Percentiles rank a stretch among this genome's conserved stretches.
Conservation (phyloP, 2,329 filamentous ascomycete genomes). For the Alternaria conjuncta region DNA sequence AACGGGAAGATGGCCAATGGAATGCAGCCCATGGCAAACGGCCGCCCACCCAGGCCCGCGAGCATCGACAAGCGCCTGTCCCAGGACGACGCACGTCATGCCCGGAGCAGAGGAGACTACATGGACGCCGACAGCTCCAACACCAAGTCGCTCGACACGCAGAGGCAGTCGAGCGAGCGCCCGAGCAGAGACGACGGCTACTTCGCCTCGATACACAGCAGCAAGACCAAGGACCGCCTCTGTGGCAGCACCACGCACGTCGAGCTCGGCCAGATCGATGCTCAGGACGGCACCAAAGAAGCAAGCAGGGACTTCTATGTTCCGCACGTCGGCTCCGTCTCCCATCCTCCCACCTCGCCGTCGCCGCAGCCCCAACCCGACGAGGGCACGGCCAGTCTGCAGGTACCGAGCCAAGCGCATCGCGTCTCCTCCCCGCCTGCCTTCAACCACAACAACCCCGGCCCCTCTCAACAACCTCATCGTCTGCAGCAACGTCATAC, state of each 20-base stretch:
- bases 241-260: conserved; percentile 45
- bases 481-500: conserved; percentile 83
- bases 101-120: conserved; percentile 23
- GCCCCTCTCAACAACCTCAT: conserved; percentile 59
- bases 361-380: conserved; percentile 21
- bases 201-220: conserved; percentile 50
- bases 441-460: conserved; percentile 59
- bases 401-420: conserved; percentile 45
- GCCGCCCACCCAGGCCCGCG: conserved; percentile 40
- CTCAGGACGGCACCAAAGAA: conserved; percentile 36
- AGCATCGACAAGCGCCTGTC: conserved; percentile 48
- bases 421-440: conserved; percentile 70
- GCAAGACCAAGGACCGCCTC: conserved; percentile 40
- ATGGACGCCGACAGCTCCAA: conserved; percentile 26
- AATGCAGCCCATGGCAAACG: conserved; percentile 45
- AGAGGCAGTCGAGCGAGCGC: conserved; percentile 33
- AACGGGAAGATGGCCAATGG: conserved; percentile 47
- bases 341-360: conserved; percentile 16
- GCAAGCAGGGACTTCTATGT: conserved; percentile 36
- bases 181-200: conserved; percentile 54
- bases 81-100: conserved; percentile 34
- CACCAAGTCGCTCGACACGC: conserved; percentile 30
- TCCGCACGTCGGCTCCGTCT: conserved; percentile 25
- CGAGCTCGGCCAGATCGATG: conserved; percentile 40
- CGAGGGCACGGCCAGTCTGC: conserved; percentile 41